These are phyloP conservation scores for Diplogelasinospora grovesii DNA, from an alignment of 495 filamentous ascomycete genomes.

Conservation along the genomic window DNA sequence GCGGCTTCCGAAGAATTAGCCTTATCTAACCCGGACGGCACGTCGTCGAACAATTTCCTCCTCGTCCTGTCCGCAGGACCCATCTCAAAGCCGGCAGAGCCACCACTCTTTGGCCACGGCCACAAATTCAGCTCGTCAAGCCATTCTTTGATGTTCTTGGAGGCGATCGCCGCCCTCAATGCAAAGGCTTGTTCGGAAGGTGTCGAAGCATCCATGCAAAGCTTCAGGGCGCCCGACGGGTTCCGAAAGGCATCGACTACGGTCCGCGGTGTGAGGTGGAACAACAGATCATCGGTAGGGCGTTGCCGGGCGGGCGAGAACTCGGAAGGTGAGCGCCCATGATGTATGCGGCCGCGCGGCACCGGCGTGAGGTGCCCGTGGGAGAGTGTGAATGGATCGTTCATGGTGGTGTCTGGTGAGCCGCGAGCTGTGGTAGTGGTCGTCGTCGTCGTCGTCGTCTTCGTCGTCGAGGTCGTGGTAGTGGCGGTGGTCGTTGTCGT, in stretches of 20 bases:
- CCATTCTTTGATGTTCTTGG: slow-evolving; percentile 70
- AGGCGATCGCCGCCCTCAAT: slow-evolving; percentile 64
- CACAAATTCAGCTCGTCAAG: slow-evolving; percentile 67
- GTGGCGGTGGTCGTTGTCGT: slow-evolving; percentile 1
- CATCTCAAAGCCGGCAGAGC: slow-evolving; percentile 49
- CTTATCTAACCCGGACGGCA: background rate
- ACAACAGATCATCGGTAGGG: slow-evolving; percentile 36
- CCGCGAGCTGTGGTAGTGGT: background rate
- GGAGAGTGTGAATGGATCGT: slow-evolving; percentile 20
- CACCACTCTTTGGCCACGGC: slow-evolving; percentile 60
- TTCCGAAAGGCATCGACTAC: slow-evolving; percentile 37
- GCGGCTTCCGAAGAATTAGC: too few relatives aligned
- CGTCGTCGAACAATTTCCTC: slow-evolving; percentile 11
- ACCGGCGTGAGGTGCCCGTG: slow-evolving; percentile 10
- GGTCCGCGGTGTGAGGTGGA: slow-evolving; percentile 34
- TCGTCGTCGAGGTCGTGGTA: slow-evolving; percentile 1
- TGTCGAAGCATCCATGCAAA: slow-evolving; percentile 61
- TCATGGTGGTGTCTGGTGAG: slow-evolving; percentile 12
- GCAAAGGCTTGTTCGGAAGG: slow-evolving; percentile 64
- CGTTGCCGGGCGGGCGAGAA: slow-evolving; percentile 31
- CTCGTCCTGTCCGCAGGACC: slow-evolving; percentile 38
- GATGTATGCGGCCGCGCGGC: slow-evolving; percentile 22
- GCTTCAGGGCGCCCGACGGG: slow-evolving; percentile 50
- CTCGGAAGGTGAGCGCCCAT: slow-evolving; percentile 24
- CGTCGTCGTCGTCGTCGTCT: background rate